Evolutionary conservation across 1,284 basidiomycete genomes (phyloP).

Genomic region (Marasmius tenuissimus): DNA sequence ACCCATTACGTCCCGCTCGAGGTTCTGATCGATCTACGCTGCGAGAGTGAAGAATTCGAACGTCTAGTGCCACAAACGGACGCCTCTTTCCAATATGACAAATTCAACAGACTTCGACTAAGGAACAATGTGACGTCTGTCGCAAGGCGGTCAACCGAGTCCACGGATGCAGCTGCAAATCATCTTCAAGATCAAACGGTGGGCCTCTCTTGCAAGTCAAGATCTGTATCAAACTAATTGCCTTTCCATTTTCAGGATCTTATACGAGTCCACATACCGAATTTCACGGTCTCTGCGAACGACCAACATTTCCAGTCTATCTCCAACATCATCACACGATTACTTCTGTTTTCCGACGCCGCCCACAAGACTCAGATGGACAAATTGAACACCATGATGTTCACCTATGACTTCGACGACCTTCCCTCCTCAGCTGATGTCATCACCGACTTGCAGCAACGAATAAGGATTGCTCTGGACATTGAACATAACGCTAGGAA

Average conservation of each 20-base stretch:
- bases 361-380: slow-evolving; percentile 77
- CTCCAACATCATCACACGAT: slow-evolving; percentile 85
- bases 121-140: slow-evolving; percentile 67
- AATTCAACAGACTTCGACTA: slow-evolving; percentile 89
- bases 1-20: slow-evolving; percentile 79
- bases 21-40: slow-evolving; percentile 82
- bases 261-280: slow-evolving; percentile 78
- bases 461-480: slow-evolving; percentile 70
- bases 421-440: slow-evolving; percentile 66
- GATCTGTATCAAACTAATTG: neutral
- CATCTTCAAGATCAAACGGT: slow-evolving; percentile 86
- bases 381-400: slow-evolving; percentile 81
- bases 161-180: slow-evolving; percentile 39
- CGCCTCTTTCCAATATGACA: slow-evolving; percentile 87
- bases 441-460: slow-evolving; percentile 74
- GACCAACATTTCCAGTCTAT: slow-evolving; percentile 86
- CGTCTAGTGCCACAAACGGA: slow-evolving; percentile 90
- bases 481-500: slow-evolving; percentile 54
- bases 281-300: slow-evolving; percentile 87
- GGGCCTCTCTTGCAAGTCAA: slow-evolving; percentile 17
- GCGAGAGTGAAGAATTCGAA: slow-evolving; percentile 83
- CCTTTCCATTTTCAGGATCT: slow-evolving; percentile 61
- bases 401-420: slow-evolving; percentile 91
- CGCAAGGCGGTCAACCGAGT: slow-evolving; percentile 28
- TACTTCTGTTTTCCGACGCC: slow-evolving; percentile 88